Evolutionary conservation across 768 basidiomycete genomes (phyloP).

Genomic region (Panaeolus cyanescens): DNA sequence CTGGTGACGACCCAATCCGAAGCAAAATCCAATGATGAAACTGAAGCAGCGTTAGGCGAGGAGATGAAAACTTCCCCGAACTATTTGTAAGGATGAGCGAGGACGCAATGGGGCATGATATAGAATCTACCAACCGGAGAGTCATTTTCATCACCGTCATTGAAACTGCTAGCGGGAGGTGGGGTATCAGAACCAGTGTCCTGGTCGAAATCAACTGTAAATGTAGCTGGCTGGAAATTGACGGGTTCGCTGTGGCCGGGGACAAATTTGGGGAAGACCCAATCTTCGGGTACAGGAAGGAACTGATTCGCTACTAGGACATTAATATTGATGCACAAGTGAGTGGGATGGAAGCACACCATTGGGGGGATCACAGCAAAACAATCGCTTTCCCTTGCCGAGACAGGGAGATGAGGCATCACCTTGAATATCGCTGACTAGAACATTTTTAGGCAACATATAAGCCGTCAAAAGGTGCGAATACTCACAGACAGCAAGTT

Average conservation of each 20-base stretch:
- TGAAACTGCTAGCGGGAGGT: not conserved
- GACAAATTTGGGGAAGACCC: conserved; percentile 13
- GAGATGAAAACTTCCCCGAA: conserved; percentile 20
- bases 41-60: conserved; percentile 23
- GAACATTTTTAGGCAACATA: not conserved
- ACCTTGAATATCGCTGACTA: conserved; percentile 23
- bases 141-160: conserved; percentile 14
- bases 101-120: too few species aligned
- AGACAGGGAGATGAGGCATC: conserved; percentile 17
- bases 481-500: conserved; percentile 20
- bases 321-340: not conserved
- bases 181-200: conserved; percentile 13
- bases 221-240: conserved; percentile 13
- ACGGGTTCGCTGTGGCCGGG: conserved; percentile 12
- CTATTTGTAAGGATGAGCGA: too few species aligned
- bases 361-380: conserved; percentile 19
- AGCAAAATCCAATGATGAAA: too few species aligned
- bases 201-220: conserved; percentile 19
- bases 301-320: not conserved
- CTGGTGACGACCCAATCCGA: conserved; percentile 22
- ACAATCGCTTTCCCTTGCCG: conserved; percentile 15
- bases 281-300: conserved; percentile 9
- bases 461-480: not conserved
- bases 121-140: too few species aligned
- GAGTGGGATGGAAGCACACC: not conserved